These are phyloP conservation scores for Hypoxylon sp. DNA, from an alignment of 2,329 filamentous ascomycete species.

Conservation along the genomic window DNA sequence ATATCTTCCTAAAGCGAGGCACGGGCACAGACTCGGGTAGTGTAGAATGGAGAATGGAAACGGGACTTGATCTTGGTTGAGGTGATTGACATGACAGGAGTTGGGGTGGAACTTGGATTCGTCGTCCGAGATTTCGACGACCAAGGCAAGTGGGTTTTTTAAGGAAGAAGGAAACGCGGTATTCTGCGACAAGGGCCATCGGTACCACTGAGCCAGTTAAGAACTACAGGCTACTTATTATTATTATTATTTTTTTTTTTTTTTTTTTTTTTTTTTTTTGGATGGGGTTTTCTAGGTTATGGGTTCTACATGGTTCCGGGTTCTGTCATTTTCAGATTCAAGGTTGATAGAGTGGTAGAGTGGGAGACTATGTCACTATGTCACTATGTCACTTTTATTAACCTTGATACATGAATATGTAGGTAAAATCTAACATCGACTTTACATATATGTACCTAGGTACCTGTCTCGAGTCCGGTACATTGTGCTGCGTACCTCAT, in stretches of 20 bases:
- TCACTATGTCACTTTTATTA: constrained; percentile 23
- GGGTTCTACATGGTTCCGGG: background rate
- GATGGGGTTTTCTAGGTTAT: background rate
- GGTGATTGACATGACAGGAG: constrained; percentile 43
- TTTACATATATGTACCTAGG: constrained; percentile 23
- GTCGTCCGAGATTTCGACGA: constrained; percentile 37
- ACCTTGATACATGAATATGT: constrained; percentile 37
- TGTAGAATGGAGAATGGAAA: constrained; percentile 19
- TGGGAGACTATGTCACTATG: constrained; percentile 12
- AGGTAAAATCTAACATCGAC: constrained; percentile 2
- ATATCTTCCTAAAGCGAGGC: constrained; percentile 28
- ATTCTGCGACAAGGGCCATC: constrained; percentile 34
- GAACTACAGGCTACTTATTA: background rate
- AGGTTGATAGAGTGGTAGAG: background rate
- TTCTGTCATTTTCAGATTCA: constrained; percentile 9
- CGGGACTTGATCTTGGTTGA: constrained; percentile 37
- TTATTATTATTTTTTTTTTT: background rate
- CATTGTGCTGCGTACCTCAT: constrained; percentile 19
- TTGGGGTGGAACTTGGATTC: constrained; percentile 35
- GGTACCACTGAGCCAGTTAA: constrained; percentile 1
- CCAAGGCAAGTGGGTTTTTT: constrained; percentile 34
- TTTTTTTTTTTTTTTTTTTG: constrained; percentile 3
- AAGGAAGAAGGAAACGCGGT: constrained; percentile 12
- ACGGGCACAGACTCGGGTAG: constrained; percentile 7
- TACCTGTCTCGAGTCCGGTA: constrained; percentile 19